Conservation (phyloP, 768 basidiomycete genomes). For the Lactifluus rugatus region DNA sequence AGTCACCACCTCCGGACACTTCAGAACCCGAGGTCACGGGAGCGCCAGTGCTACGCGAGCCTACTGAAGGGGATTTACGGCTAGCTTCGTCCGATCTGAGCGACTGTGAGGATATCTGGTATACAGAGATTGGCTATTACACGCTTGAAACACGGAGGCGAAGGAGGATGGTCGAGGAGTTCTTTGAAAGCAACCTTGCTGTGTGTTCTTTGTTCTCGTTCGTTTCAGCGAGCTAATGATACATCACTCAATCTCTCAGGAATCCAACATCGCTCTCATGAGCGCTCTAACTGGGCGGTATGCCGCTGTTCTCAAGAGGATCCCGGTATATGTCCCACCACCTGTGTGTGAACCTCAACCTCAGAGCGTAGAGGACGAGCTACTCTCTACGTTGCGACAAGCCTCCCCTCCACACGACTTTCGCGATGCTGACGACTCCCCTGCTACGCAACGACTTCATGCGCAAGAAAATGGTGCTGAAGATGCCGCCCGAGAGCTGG, state of each 20-base stretch:
- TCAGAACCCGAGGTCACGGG: constrained; percentile 25
- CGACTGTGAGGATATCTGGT: constrained; percentile 73
- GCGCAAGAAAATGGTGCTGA: constrained; percentile 32
- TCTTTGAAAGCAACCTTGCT: constrained; percentile 58
- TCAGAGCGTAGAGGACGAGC: constrained; percentile 27
- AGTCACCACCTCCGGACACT: constrained; percentile 20
- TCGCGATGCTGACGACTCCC: constrained; percentile 19
- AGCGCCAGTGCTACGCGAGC: constrained; percentile 26
- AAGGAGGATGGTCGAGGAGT: constrained; percentile 60
- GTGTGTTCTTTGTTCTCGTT: constrained; percentile 32
- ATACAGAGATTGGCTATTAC: constrained; percentile 57
- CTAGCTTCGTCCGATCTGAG: constrained; percentile 69
- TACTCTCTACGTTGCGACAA: constrained; percentile 28
- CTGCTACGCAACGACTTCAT: constrained; percentile 13
- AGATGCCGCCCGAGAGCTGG: constrained; percentile 48
- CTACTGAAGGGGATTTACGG: constrained; percentile 34
- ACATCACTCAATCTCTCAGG: constrained; percentile 41
- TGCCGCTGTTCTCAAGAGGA: constrained; percentile 37
- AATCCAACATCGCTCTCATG: constrained; percentile 58
- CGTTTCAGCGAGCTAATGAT: background rate
- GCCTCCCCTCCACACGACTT: constrained; percentile 27
- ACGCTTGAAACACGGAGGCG: constrained; percentile 63
- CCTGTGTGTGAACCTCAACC: constrained; percentile 23
- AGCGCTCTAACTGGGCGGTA: constrained; percentile 51
- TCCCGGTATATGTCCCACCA: constrained; percentile 34